phyloP scores from a whole-genome alignment of 148 eudicot genomes.

The Suaeda aralocaspica region DNA sequence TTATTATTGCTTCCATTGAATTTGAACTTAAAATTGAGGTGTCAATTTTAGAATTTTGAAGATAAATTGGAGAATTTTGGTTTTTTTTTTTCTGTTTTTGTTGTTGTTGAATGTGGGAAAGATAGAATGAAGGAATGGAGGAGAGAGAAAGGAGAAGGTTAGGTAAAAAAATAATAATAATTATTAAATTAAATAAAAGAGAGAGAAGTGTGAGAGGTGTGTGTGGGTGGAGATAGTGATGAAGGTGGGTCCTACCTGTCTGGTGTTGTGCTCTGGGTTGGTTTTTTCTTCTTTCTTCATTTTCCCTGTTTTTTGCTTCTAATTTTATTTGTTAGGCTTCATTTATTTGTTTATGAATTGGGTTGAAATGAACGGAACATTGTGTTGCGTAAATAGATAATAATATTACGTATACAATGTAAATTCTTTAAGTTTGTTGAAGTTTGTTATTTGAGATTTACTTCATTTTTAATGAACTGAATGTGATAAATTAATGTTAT shows the following conservation, averaged over 20 bases:
- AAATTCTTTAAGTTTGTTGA: no score
- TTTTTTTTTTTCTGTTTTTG: constrained; percentile 5
- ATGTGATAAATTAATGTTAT: no score
- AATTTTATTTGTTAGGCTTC: not conserved
- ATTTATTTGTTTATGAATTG: not conserved
- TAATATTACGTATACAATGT: no score
- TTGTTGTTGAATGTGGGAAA: not conserved
- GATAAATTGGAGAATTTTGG: constrained; percentile 5
- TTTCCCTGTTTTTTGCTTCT: not conserved
- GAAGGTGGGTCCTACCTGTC: constrained; percentile 45
- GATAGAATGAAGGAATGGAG: not conserved
- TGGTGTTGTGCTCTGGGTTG: constrained; percentile 15
- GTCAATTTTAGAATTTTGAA: not conserved
- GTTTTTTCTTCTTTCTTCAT: constrained; percentile 2
- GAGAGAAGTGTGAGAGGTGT: constrained; percentile 12
- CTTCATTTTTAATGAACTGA: no score
- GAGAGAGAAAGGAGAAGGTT: constrained; percentile 11
- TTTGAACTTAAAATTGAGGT: not conserved
- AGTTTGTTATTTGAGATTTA: no score
- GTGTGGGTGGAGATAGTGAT: constrained; percentile 34
- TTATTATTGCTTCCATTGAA: constrained; percentile 16
- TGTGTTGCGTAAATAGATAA: no score
- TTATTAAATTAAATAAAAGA: no score
- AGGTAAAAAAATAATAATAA: not conserved
- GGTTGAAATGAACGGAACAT: no score